A percentile compares a stretch with the other conserved stretches of the same genome.
phyloP scores from a whole-genome alignment of 805 yeast species.

The Saturnispora zaruensis region DNA sequence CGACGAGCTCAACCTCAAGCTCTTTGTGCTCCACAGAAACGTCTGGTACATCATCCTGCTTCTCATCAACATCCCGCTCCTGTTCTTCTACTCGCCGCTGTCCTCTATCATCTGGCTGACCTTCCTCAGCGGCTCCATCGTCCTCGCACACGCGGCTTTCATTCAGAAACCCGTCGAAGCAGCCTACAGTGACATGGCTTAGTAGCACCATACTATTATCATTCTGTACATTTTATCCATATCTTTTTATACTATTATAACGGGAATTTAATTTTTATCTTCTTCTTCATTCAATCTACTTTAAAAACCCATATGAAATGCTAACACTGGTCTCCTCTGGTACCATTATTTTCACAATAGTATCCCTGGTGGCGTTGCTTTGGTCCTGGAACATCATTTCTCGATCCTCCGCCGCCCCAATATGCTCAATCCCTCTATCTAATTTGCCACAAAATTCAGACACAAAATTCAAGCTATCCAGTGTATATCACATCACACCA shows the following conservation, averaged over 20 bases:
- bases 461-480: conserved; percentile 5
- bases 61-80: conserved; percentile 44
- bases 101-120: conserved; percentile 86
- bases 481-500: conserved; percentile 5
- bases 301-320: too few species aligned
- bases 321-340: not conserved
- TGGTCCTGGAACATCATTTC: not conserved
- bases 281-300: not conserved
- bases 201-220: not conserved
- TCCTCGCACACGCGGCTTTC: conserved; percentile 79
- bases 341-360: not conserved
- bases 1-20: conserved; percentile 23
- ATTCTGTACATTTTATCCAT: not conserved
- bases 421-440: not conserved
- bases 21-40: conserved; percentile 62
- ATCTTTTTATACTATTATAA: not conserved
- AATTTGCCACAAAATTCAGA: not conserved
- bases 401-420: not conserved
- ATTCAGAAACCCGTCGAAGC: conserved; percentile 95
- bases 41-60: conserved; percentile 80
- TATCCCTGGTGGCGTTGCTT: not conserved
- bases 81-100: conserved; percentile 77
- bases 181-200: conserved; percentile 69
- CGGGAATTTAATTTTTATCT: not conserved
- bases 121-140: conserved; percentile 73